These are phyloP conservation scores for Penicillium sp. DNA, from an alignment of 2,329 filamentous ascomycete genomes.

Conservation along the genomic window DNA sequence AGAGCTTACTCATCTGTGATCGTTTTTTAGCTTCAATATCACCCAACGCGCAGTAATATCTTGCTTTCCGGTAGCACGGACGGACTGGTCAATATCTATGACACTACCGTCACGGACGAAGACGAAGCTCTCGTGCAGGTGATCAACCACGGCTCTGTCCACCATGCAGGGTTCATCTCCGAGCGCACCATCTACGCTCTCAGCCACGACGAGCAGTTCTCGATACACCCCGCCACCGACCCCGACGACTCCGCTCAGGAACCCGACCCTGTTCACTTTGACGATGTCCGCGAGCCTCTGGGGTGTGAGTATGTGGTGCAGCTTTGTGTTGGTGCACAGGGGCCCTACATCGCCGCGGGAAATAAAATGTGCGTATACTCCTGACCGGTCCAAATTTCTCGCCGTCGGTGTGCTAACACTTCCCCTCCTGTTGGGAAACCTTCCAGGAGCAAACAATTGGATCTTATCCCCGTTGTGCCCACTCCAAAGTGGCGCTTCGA, in stretches of 20 bases:
- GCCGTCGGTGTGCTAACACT: background rate
- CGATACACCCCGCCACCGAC: constrained; percentile 50
- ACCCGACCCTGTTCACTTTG: constrained; percentile 46
- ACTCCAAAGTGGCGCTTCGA: constrained; percentile 37
- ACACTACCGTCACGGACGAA: constrained; percentile 52
- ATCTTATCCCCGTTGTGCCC: constrained; percentile 37
- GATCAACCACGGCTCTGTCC: constrained; percentile 58
- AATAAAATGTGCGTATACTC: constrained; percentile 42
- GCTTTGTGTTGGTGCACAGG: constrained; percentile 41
- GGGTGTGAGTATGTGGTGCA: constrained; percentile 56
- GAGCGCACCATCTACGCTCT: constrained; percentile 51
- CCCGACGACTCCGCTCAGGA: constrained; percentile 44
- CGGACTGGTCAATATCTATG: constrained; percentile 57
- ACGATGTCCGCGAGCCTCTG: constrained; percentile 51
- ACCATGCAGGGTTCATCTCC: constrained; percentile 55
- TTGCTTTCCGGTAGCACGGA: constrained; percentile 59
- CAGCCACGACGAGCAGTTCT: constrained; percentile 57
- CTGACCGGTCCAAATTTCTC: background rate
- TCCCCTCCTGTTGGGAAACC: background rate
- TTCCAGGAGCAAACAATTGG: constrained; percentile 35
- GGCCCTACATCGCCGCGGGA: constrained; percentile 43
- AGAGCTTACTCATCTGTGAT: constrained; percentile 7
- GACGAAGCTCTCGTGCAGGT: constrained; percentile 59
- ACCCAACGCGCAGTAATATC: constrained; percentile 47
- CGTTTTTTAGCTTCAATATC: constrained; percentile 42